Conservation (phyloP, 768 basidiomycete genomes). For the Mycena rosella region DNA sequence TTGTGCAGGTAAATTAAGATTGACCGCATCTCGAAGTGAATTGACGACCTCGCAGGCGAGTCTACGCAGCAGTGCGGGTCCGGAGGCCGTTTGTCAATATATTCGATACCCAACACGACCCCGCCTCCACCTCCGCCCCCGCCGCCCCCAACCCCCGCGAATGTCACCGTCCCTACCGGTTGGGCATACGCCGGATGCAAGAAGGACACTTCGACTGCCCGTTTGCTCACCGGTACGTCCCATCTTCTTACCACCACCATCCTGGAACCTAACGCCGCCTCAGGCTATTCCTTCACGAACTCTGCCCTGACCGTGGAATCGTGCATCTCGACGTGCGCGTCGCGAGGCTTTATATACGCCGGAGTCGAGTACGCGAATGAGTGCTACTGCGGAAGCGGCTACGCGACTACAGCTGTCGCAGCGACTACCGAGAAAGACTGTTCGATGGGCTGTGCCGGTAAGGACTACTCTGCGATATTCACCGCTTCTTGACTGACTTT, state of each 20-base stretch:
- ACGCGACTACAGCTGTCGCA: not conserved
- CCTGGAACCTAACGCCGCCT: not conserved
- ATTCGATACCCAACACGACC: constrained; percentile 4
- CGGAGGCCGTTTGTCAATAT: not conserved
- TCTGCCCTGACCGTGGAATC: constrained; percentile 24
- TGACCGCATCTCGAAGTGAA: not conserved
- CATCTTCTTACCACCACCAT: not conserved
- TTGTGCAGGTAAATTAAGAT: constrained; percentile 14
- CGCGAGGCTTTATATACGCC: constrained; percentile 19
- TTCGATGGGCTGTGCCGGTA: constrained; percentile 30
- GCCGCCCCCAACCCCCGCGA: too few relatives aligned
- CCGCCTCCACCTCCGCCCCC: constrained; percentile 8
- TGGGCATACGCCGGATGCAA: constrained; percentile 26
- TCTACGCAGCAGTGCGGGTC: constrained; percentile 19
- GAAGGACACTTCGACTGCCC: constrained; percentile 8
- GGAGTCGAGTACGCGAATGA: constrained; percentile 21
- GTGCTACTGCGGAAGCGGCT: constrained; percentile 29
- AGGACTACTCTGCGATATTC: not conserved
- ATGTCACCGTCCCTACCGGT: constrained; percentile 12
- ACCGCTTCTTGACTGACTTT: not conserved
- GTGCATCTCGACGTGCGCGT: constrained; percentile 18
- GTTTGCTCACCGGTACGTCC: constrained; percentile 19
- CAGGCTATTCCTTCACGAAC: constrained; percentile 23
- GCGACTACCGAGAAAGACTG: constrained; percentile 22
- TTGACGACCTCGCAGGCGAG: constrained; percentile 19